Evolutionary conservation across 2,329 filamentous ascomycete species (phyloP).

Genomic region (Neobulgaria alba): DNA sequence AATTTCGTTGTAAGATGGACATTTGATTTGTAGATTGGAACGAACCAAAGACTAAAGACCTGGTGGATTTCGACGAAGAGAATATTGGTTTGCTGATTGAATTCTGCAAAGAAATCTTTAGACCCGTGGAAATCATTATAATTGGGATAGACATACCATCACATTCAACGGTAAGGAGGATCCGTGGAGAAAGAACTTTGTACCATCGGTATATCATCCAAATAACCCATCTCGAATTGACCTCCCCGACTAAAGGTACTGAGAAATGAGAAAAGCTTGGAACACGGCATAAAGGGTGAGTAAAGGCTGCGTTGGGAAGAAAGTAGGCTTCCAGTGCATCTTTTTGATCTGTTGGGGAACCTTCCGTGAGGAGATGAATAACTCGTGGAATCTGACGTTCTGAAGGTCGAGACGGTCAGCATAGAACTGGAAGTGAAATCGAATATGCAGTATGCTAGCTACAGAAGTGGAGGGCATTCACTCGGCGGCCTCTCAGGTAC

Average conservation of each 20-base stretch:
- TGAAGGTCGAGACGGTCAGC: slow-evolving; percentile 14
- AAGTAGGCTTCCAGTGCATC: slow-evolving; percentile 65
- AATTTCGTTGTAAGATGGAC: slow-evolving; percentile 63
- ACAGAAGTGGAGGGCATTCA: too few relatives aligned
- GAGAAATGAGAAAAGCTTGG: slow-evolving; percentile 39
- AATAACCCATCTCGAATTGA: slow-evolving; percentile 60
- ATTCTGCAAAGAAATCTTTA: slow-evolving; percentile 39
- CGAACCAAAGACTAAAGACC: slow-evolving; percentile 66
- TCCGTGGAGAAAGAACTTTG: slow-evolving; percentile 69
- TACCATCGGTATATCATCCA: slow-evolving; percentile 73
- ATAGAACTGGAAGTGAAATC: background rate
- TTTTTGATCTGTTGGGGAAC: slow-evolving; percentile 56
- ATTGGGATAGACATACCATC: slow-evolving; percentile 32
- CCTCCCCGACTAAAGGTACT: slow-evolving; percentile 33
- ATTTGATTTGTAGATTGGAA: slow-evolving; percentile 64
- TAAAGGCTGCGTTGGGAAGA: slow-evolving; percentile 61
- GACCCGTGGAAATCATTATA: background rate
- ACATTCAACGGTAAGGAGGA: slow-evolving; percentile 58
- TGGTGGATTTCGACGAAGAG: slow-evolving; percentile 70
- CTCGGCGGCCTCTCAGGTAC: too few relatives aligned
- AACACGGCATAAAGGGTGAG: slow-evolving; percentile 71
- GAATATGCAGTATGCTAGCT: background rate
- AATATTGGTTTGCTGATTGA: slow-evolving; percentile 54
- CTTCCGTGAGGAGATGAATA: slow-evolving; percentile 60
- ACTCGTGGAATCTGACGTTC: slow-evolving; percentile 54